Evolutionary conservation across 1,284 basidiomycete species (phyloP).

Genomic region (Heliocybe sulcata): DNA sequence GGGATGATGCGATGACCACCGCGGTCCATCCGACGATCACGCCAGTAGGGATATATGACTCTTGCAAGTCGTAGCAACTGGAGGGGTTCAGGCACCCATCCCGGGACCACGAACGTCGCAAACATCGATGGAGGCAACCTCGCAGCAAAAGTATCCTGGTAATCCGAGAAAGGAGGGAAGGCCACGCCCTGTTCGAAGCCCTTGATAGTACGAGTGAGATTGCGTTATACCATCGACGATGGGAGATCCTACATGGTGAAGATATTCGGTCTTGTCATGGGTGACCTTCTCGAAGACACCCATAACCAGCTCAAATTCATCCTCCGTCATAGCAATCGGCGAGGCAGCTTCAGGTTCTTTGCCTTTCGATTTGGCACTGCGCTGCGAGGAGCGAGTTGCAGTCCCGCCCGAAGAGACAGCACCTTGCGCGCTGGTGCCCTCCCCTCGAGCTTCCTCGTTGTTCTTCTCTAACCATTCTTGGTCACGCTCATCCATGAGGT

Average conservation of each 20-base stretch:
- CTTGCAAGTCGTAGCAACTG: constrained; percentile 59
- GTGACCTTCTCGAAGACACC: constrained; percentile 90
- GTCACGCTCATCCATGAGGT: constrained; percentile 96
- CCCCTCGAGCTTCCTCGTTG: constrained; percentile 84
- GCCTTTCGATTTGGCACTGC: constrained; percentile 71
- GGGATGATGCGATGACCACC: constrained; percentile 78
- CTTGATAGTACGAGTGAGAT: constrained; percentile 23
- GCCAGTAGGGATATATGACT: constrained; percentile 78
- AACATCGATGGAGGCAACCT: constrained; percentile 53
- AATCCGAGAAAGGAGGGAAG: constrained; percentile 76
- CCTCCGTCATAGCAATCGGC: constrained; percentile 69
- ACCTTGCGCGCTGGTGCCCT: constrained; percentile 76
- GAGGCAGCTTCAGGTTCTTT: constrained; percentile 65
- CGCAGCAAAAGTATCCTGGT: constrained; percentile 64
- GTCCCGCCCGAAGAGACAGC: constrained; percentile 44
- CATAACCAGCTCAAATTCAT: constrained; percentile 95
- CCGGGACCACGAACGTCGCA: constrained; percentile 53
- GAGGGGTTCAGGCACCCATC: constrained; percentile 50
- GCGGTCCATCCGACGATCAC: constrained; percentile 65
- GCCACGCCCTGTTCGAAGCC: constrained; percentile 55
- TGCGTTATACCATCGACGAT: not conserved
- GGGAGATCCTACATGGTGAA: constrained; percentile 70
- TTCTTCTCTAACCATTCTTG: constrained; percentile 90
- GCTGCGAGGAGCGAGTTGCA: constrained; percentile 40
- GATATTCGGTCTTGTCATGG: constrained; percentile 85